Conservation (phyloP, 257 asterid species). For the Avicennia marina region DNA sequence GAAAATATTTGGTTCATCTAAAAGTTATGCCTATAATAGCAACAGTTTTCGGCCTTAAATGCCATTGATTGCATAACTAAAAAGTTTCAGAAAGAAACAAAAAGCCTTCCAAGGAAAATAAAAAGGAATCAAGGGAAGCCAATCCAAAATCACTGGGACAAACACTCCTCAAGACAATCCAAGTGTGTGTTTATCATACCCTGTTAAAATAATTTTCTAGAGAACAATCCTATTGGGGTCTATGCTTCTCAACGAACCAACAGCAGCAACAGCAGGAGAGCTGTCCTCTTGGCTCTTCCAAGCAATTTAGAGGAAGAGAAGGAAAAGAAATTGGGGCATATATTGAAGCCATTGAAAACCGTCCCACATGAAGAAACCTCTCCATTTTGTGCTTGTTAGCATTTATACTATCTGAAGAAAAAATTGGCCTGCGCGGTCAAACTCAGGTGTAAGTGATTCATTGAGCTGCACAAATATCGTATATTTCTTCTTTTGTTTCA, state of each 20-base stretch:
- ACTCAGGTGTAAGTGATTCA: not conserved
- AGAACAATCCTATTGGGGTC: slow-evolving; percentile 81
- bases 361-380: slow-evolving; percentile 91
- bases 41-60: too few species aligned
- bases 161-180: too few species aligned
- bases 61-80: too few species aligned
- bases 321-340: slow-evolving; percentile 84
- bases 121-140: too few species aligned
- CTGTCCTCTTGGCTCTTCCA: slow-evolving; percentile 58
- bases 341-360: slow-evolving; percentile 76
- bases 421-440: slow-evolving; percentile 64
- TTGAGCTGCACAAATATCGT: too few species aligned
- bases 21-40: too few species aligned
- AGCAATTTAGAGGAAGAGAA: slow-evolving; percentile 70
- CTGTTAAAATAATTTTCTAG: slow-evolving; percentile 86
- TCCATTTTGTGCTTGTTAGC: slow-evolving; percentile 93
- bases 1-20: too few species aligned
- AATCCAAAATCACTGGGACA: too few species aligned
- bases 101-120: too few species aligned
- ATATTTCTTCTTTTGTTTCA: too few species aligned
- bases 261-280: slow-evolving; percentile 67
- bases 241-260: slow-evolving; percentile 75
- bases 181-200: too few species aligned
- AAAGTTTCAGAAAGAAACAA: too few species aligned
- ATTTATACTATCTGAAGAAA: slow-evolving; percentile 67